phyloP scores from a whole-genome alignment of 108 stramenopile species.

The Nannochloropsis oceanica region DNA sequence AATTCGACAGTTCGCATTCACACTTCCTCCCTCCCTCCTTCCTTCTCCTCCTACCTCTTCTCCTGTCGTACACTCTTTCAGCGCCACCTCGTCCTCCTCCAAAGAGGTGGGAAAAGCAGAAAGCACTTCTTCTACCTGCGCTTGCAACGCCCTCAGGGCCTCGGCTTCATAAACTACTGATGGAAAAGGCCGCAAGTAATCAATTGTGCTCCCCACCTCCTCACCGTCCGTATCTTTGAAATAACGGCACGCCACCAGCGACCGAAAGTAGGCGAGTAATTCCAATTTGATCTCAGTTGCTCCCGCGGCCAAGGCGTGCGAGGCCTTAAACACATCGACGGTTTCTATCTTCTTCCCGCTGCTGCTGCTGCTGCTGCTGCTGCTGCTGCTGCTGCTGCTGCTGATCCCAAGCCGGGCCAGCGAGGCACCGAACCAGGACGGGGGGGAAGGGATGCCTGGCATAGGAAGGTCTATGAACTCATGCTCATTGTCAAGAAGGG shows the following conservation, averaged over 20 bases:
- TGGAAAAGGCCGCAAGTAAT: neutral
- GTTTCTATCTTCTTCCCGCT: neutral
- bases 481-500: slow-evolving; percentile 45
- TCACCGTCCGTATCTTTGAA: neutral
- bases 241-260: neutral
- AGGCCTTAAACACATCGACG: neutral
- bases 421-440: neutral
- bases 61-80: neutral
- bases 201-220: neutral
- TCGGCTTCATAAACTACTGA: neutral
- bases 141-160: neutral
- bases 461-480: slow-evolving; percentile 6
- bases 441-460: neutral
- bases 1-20: neutral
- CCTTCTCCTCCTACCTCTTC: neutral
- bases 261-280: neutral
- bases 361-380: neutral
- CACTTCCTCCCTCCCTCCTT: neutral
- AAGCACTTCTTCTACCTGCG: neutral
- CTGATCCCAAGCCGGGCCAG: neutral
- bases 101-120: neutral
- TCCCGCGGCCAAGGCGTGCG: neutral
- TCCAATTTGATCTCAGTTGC: neutral
- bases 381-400: neutral
- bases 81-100: neutral